Evolutionary conservation across 176 grass and related monocot genomes (phyloP), one percentile per base, ranked within the genome.

Genomic region (Luzula sylvatica): DNA sequence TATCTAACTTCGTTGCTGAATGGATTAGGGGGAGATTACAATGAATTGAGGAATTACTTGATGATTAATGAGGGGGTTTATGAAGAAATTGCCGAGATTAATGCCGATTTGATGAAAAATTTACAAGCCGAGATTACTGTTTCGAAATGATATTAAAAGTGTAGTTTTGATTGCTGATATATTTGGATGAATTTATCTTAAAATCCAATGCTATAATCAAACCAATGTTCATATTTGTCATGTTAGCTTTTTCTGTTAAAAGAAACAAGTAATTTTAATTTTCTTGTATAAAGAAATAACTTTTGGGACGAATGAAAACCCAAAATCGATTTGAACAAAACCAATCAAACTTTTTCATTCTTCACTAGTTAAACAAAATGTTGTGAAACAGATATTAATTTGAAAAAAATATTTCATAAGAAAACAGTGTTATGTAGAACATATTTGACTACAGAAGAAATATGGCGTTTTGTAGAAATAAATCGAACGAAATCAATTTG

Each of bases 11-110:
- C 73, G 30, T 18, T 76, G 11, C 29, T 76, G 25, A 54, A 55
- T 8, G 46, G 56, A 18, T 40, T 76, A 24, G 38, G 29, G 0
- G 73, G 73, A 5, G 26, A 76, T 49, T 76, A 76, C 64, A 44
- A 41, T 21, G 54, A 65, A 23, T 16, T 69, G 46, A 61, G 73
- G 38, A 67, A 76, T 59, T 76, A 62, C 45, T 55, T 76, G 11
- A 76, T 76, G 73, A 69, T 76, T 28, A 50, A 62, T 0, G 26
- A 58, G 3, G 73, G 73, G 13, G 51, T 55, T 7, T 76, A 76
- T 35, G 54, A 76, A 43, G 73, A 76, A 44, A 54, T 76, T 20
- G 73, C 73, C 13, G 43, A 49, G 54, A 52, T 61, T n/a, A 76
- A 76, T 50, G 62, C 65, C 40, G 73, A 69, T 21, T 57, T 67